Evolutionary conservation across 108 stramenopile genomes (phyloP), one percentile per base, ranked within the genome.

Genomic region (Nitzschia inconspicua): DNA sequence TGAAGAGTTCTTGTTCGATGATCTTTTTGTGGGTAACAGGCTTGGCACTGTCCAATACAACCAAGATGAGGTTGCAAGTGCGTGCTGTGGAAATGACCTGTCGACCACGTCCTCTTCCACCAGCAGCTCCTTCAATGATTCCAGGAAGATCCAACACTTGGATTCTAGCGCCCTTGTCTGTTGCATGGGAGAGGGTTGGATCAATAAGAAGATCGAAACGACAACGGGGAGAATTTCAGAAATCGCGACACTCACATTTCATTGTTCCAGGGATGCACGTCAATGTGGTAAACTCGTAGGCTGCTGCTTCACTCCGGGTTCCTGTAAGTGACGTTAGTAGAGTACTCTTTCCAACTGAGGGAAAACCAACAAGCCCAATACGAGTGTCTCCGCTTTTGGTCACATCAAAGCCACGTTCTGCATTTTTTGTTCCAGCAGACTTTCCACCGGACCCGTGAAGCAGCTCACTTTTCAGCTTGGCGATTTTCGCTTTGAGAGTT

Each of bases 121-220:
- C 96, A 44, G 96, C 96, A 6, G 98, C 97, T 16, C 98, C 98
- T 72, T 99, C 98, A 64, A 99, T 99, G 49, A 99, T 93, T 32
- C 99, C 99, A 14, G 99, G 99, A 47, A 99, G 75, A 76, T 99
- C 99, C 29, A 99, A 63, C 22, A 99, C 92, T 78, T 99, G 98
- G 48, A 99, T 97, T 47, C 93, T 72, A n/a, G 99, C 97, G 14
- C 99, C 97, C 50, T 93, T 90, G 66, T 81, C n/a, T n/a, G n/a
- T n/a, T n/a, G n/a, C 70, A 27, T 22, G 16, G 18, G 14, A 42
- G 23, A 16, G 29, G 28, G 43, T 54, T 1, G 10, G 29, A 40
- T 29, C 13, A 47, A 50, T 14, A 20, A 5, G 18, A 47, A 32
- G n/a, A n/a, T n/a, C n/a, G n/a, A n/a, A n/a, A n/a, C n/a, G n/a